phyloP scores from a whole-genome alignment of 164 flowering plant genomes.

The grape (Vitis vinifera) region DNA sequence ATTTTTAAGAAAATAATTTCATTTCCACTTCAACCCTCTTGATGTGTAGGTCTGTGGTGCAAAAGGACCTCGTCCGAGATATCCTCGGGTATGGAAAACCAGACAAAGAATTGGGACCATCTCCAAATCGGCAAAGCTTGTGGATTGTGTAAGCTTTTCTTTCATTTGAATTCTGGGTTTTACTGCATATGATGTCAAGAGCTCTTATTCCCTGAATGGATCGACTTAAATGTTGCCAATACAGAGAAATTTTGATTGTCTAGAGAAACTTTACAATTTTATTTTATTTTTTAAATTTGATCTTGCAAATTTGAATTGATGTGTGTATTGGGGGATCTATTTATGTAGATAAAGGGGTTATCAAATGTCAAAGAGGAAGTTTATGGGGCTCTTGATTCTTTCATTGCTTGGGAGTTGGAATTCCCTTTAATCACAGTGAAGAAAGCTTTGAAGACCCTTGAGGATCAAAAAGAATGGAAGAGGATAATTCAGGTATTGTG shows the following conservation, averaged over 20 bases:
- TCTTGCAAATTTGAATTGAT: constrained; percentile 1
- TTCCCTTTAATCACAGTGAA: constrained; percentile 85
- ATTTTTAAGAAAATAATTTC: constrained; percentile 1
- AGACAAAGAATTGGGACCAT: constrained; percentile 72
- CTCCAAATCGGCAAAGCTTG: constrained; percentile 78
- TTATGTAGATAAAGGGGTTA: constrained; percentile 63
- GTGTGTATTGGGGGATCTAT: not conserved
- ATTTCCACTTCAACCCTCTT: constrained; percentile 6
- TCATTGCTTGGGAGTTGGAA: constrained; percentile 95
- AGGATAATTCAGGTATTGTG: constrained; percentile 79
- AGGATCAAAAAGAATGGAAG: constrained; percentile 79
- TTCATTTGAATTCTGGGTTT: not conserved
- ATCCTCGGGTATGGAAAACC: constrained; percentile 87
- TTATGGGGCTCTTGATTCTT: constrained; percentile 96
- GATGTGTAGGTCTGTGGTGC: constrained; percentile 50
- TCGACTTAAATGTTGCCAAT: no score
- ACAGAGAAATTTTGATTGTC: no score
- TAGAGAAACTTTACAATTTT: no score
- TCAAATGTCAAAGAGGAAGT: constrained; percentile 98
- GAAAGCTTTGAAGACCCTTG: constrained; percentile 82
- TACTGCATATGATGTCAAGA: not conserved
- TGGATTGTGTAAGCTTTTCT: constrained; percentile 64
- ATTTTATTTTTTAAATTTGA: no score
- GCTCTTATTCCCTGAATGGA: no score
- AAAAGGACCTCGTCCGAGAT: constrained; percentile 87